Evolutionary conservation across 106 monocot species (phyloP).

Genomic region (Acorus gramineus): DNA sequence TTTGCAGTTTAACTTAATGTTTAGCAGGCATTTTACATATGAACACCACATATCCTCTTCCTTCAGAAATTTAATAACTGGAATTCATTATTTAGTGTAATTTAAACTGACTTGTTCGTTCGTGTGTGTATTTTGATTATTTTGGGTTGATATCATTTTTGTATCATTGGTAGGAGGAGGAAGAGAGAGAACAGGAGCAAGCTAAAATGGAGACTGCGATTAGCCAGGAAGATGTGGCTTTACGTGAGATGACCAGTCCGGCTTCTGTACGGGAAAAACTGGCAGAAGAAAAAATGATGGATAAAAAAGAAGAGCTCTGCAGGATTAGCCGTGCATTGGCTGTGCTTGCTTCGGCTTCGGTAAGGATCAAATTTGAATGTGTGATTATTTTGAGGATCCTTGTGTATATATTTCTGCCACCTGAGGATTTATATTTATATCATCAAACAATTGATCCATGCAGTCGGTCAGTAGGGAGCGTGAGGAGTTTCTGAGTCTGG

Average conservation of each 20-base stretch:
- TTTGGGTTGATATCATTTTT: background rate
- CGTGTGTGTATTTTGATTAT: too few species aligned
- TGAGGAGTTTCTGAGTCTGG: conserved; percentile 66
- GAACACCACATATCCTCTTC: background rate
- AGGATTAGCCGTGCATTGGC: conserved; percentile 80
- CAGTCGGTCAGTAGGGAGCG: conserved; percentile 90
- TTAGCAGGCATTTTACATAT: background rate
- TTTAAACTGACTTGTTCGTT: too few species aligned
- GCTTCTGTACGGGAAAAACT: conserved; percentile 47
- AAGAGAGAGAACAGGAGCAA: conserved; percentile 31
- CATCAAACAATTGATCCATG: conserved; percentile 1
- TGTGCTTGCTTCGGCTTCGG: conserved; percentile 87
- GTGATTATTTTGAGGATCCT: too few species aligned
- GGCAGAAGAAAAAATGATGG: conserved; percentile 24
- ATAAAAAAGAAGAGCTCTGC: conserved; percentile 70
- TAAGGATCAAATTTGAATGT: conserved; percentile 13
- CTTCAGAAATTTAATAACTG: too few species aligned
- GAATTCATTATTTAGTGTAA: too few species aligned
- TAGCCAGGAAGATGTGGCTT: conserved; percentile 47
- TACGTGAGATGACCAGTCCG: conserved; percentile 53
- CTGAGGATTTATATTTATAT: too few species aligned
- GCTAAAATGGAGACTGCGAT: conserved; percentile 28
- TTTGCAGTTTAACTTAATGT: too few species aligned
- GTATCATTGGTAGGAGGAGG: conserved; percentile 27
- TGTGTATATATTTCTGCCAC: too few species aligned